Percentiles rank a stretch among this genome's conserved stretches.
These are phyloP conservation scores for Apophysomyces elegans DNA, from an alignment of 371 early-diverging fungal species.

Conservation along the genomic window DNA sequence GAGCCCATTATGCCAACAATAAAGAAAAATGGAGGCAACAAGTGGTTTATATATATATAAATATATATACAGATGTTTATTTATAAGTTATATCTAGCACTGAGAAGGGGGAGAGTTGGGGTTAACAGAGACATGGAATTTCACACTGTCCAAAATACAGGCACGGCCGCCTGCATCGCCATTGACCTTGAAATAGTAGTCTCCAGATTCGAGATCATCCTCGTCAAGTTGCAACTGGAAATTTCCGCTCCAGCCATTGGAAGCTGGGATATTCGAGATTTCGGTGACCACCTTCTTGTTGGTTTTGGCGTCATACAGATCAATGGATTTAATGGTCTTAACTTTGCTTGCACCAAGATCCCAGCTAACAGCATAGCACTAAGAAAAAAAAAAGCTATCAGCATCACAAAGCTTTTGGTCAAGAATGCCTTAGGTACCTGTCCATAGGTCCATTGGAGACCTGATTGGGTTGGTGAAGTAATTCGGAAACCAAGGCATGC, in stretches of 20 bases:
- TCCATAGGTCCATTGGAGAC: conserved; percentile 34
- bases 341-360: conserved; percentile 29
- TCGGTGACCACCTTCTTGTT: conserved; percentile 23
- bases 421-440: conserved; percentile 14
- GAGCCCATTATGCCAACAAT: not conserved
- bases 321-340: conserved; percentile 19
- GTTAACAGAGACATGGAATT: conserved; percentile 33
- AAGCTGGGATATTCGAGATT: conserved; percentile 15
- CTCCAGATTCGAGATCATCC: conserved; percentile 21
- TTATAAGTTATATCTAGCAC: conserved; percentile 3
- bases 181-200: conserved; percentile 35
- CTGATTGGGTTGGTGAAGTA: conserved; percentile 33
- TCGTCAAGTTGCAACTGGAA: conserved; percentile 24
- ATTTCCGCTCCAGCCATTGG: conserved; percentile 20
- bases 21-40: not conserved
- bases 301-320: conserved; percentile 25
- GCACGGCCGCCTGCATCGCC: conserved; percentile 19
- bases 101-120: conserved; percentile 33
- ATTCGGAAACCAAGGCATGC: conserved; percentile 38
- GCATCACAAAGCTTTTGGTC: not conserved
- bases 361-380: conserved; percentile 37
- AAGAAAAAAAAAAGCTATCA: not conserved
- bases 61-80: not conserved
- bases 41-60: not conserved
- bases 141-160: conserved; percentile 24